Evolutionary conservation across 192 early-diverging fungal genomes (phyloP), one percentile per base, ranked within the genome.

Genomic region (Lobosporangium transversale): DNA sequence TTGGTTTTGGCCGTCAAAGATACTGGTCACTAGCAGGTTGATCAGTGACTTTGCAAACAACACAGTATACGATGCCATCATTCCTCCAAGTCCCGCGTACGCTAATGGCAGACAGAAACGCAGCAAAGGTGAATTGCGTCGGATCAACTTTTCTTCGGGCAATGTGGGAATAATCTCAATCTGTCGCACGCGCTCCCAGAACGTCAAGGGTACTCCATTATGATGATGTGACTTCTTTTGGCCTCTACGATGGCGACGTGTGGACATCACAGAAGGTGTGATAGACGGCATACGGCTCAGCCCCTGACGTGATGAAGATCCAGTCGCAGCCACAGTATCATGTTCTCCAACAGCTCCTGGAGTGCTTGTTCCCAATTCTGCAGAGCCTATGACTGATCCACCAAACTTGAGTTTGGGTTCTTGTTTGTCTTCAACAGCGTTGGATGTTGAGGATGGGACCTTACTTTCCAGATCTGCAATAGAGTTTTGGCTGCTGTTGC

Each of bases 41-140:
- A 93, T 87, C 9, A 92, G 84, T n/a, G 90, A 84, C 65, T 94
- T 94, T 54, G 93, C 93, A 87, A 93, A 93, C 30, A 94, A 68
- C 0, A 90, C 90, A 20, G 90, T 92, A 31, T 92, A 81, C 6
- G 90, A 87, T 0, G 87, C 93, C 91, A 94, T 92, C 52, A 90
- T 81, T 1, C 90, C 90, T 29, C 91, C 93, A 50, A 94, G 62
- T 9, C 87, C 82, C 2, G 93, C 91, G 58, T 94, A 94, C 0
- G 87, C 70, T 27, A 94, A 57, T 3, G 93, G 93, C 2, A 94
- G 80, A 35, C 83, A 81, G 55, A 87, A 85, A 27, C 83, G 68
- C 3, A 90, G 85, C 29, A 83, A 71, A 1, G 78, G 65, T 4
- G 81, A 80, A 23, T 81, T 58, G 10, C 80, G 37, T 12, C 79